Conservation (phyloP, 163 green algal species). For the Chloroidium sp. region DNA sequence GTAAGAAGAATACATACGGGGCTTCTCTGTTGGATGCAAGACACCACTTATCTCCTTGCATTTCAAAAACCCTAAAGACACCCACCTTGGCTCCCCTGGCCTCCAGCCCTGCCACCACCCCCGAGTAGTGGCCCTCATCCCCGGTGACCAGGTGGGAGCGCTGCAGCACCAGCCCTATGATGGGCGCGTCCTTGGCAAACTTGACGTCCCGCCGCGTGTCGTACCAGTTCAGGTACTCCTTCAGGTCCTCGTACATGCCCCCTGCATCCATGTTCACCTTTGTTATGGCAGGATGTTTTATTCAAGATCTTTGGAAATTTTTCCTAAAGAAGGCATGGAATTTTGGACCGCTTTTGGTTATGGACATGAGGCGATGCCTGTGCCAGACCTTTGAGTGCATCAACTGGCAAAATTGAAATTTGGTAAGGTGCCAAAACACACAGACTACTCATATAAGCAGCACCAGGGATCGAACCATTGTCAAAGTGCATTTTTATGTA, state of each 20-base stretch:
- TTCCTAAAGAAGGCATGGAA: too few relatives aligned
- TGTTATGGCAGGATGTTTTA: too few relatives aligned
- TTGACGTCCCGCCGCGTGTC: slow-evolving; percentile 85
- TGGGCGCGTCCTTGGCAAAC: slow-evolving; percentile 76
- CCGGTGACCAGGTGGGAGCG: slow-evolving; percentile 94
- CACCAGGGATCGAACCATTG: too few relatives aligned
- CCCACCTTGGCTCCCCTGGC: slow-evolving; percentile 80
- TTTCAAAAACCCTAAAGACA: not conserved
- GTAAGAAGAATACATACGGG: too few relatives aligned
- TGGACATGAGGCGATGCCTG: too few relatives aligned
- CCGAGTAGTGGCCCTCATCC: slow-evolving; percentile 93
- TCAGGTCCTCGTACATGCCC: slow-evolving; percentile 96
- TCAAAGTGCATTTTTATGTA: too few relatives aligned
- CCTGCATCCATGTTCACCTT: not conserved
- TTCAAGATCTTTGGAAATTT: too few relatives aligned
- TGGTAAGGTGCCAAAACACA: too few relatives aligned
- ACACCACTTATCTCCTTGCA: slow-evolving; percentile 8
- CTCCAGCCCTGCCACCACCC: slow-evolving; percentile 90
- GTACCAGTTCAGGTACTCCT: slow-evolving; percentile 99
- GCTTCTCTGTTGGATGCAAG: not conserved
- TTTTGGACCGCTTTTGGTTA: too few relatives aligned
- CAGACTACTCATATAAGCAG: too few relatives aligned
- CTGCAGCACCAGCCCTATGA: slow-evolving; percentile 95
- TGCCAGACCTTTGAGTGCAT: too few relatives aligned
- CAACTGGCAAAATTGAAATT: too few relatives aligned